These are phyloP conservation scores for Claviceps lovelessii DNA, from an alignment of 2,329 filamentous ascomycete species.

Conservation along the genomic window DNA sequence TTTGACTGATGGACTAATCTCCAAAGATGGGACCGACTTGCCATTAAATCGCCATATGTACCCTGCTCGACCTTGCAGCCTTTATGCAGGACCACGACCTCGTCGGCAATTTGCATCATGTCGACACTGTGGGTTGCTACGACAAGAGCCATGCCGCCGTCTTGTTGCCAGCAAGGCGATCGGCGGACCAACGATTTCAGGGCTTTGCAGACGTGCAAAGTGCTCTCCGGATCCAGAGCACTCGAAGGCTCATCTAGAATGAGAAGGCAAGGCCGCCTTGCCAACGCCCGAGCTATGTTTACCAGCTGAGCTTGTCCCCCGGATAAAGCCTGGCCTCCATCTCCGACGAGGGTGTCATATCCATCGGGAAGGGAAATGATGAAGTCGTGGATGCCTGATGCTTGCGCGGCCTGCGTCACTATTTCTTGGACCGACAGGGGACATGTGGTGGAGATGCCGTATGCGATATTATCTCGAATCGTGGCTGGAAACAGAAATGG, in stretches of 20 bases:
- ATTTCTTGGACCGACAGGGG: conserved; percentile 30
- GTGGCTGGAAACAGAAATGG: conserved; percentile 66
- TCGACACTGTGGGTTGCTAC: conserved; percentile 69
- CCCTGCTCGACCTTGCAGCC: conserved; percentile 54
- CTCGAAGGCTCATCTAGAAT: conserved; percentile 81
- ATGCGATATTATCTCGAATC: conserved; percentile 68
- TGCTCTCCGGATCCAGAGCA: conserved; percentile 57
- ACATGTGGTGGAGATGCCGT: conserved; percentile 50
- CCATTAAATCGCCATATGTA: conserved; percentile 44
- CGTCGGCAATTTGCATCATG: conserved; percentile 74
- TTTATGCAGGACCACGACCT: conserved; percentile 58
- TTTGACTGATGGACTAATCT: conserved; percentile 24
- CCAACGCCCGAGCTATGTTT: conserved; percentile 65
- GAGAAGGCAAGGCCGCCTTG: conserved; percentile 55
- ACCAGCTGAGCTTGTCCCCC: conserved; percentile 75
- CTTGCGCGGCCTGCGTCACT: conserved; percentile 37
- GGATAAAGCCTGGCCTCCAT: conserved; percentile 58
- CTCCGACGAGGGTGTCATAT: conserved; percentile 55
- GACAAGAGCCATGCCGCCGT: conserved; percentile 50
- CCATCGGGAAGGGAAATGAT: conserved; percentile 50
- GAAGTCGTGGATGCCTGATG: conserved; percentile 62
- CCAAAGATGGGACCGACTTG: conserved; percentile 29
- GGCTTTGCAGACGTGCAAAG: conserved; percentile 48
- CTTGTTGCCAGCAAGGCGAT: conserved; percentile 4
- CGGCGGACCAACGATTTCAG: conserved; percentile 37